Evolutionary conservation across 2,329 filamentous ascomycete genomes (phyloP).

Genomic region (Aspergillus sergii): DNA sequence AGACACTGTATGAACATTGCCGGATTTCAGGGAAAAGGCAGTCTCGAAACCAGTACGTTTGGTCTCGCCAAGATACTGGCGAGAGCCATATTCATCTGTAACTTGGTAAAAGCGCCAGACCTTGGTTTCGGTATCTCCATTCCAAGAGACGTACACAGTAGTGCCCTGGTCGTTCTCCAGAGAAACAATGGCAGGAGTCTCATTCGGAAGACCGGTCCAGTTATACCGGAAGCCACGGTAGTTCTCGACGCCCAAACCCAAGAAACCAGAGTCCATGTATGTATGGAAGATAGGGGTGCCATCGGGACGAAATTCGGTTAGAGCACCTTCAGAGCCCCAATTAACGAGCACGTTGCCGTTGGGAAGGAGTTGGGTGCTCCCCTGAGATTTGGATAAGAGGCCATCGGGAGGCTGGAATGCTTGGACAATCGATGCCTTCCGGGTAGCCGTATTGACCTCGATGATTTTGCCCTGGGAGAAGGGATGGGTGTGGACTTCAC

Average conservation of each 20-base stretch:
- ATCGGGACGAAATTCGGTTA: conserved; percentile 37
- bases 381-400: conserved; percentile 55
- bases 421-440: conserved; percentile 50
- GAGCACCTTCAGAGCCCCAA: conserved; percentile 57
- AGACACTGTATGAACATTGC: conserved; percentile 40
- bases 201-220: conserved; percentile 42
- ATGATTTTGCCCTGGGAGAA: conserved; percentile 51
- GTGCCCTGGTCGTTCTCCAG: conserved; percentile 31
- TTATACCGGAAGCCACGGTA: conserved; percentile 45
- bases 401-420: conserved; percentile 53
- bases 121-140: conserved; percentile 53
- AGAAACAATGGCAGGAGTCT: conserved; percentile 41
- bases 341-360: conserved; percentile 59
- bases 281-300: conserved; percentile 43
- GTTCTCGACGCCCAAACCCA: conserved; percentile 38
- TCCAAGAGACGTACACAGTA: conserved; percentile 59
- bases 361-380: conserved; percentile 57
- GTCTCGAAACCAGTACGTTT: conserved; percentile 35
- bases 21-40: conserved; percentile 23
- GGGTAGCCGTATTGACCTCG: conserved; percentile 46
- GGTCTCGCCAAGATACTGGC: conserved; percentile 30
- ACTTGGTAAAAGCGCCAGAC: conserved; percentile 55
- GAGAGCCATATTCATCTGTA: conserved; percentile 26
- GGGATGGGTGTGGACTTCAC: conserved; percentile 40
- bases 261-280: conserved; percentile 48